Base-by-base conservation (phyloP, 2,329 filamentous ascomycete species). In the Nigrospora osmanthi region DNA sequence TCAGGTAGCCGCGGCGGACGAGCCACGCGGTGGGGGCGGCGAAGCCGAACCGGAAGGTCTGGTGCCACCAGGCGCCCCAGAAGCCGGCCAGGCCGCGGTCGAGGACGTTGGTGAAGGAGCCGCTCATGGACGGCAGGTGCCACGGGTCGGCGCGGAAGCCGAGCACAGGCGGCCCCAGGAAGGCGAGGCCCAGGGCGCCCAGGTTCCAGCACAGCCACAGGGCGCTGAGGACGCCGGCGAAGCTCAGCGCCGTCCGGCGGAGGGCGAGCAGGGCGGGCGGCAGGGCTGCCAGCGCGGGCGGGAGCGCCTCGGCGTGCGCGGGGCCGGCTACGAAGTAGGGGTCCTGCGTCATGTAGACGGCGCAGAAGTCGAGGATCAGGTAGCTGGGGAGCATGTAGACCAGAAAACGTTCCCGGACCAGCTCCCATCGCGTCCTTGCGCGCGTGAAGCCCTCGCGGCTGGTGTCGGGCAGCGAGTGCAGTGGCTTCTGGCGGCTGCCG, bases 41-140 rank as follows among this genome's bases (percentile, higher is more conserved):
- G 57, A 91, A 89, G 3, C 78, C 80, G 45, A 81, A 75, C 1
- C 89, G 84, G 66, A 95, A 94, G 3, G 84, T 83, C 64, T 96
- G 90, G 62, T 97, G 91, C 91, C 91, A 96, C 75, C 81, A 91
- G 17, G 71, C 73, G 38, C 86, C 83, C 91, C 91, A 97, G 65
- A 84, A 85, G 1, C 89, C 90, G 1, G 78, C 74, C 2, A 96
- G 70, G 0, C 91, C 90, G 47, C 79, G 71, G 49, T 89, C 78
- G 11, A 83, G 64, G 2, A 90, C 70, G 23, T 70, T 64, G 0
- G 55, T 54, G 45, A 75, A 67, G 16, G 69, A 69, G 12, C 85
- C 83, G 47, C 81, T 73, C 5, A 76, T 67, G 30, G 76, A 64
- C 1, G 79, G 70, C 48, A 73, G 69, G 40, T 72, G 68, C 76